These are phyloP conservation scores for Chlorella sorokiniana DNA, from an alignment of 139 green algal genomes.

Conservation along the genomic window DNA sequence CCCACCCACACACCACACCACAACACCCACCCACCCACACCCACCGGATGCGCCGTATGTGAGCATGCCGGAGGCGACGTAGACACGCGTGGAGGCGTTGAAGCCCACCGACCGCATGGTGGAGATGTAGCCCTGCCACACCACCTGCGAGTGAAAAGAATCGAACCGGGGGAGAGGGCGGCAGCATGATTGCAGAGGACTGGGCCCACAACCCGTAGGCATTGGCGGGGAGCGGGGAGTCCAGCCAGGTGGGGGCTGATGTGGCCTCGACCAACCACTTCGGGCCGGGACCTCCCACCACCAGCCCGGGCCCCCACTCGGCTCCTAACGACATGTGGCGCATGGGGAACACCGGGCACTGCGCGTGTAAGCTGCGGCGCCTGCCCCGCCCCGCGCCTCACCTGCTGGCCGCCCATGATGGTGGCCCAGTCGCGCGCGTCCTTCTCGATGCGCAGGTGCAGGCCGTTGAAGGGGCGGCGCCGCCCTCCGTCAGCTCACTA, in stretches of 20 bases:
- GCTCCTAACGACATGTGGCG: too few species aligned
- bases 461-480: constrained; percentile 56
- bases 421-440: constrained; percentile 70
- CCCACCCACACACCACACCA: too few species aligned
- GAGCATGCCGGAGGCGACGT: constrained; percentile 68
- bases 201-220: too few species aligned
- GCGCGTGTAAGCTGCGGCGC: not conserved
- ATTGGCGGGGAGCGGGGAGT: too few species aligned
- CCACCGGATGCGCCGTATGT: constrained; percentile 59
- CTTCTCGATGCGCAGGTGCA: constrained; percentile 68
- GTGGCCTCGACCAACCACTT: too few species aligned
- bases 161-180: not conserved
- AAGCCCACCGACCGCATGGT: constrained; percentile 56
- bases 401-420: constrained; percentile 65
- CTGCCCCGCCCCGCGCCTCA: not conserved
- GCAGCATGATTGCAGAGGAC: not conserved
- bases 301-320: too few species aligned
- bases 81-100: constrained; percentile 46
- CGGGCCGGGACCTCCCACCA: too few species aligned
- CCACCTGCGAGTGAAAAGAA: constrained; percentile 28
- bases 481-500: constrained; percentile 43
- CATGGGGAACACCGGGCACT: too few species aligned
- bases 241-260: too few species aligned
- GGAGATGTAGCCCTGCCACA: constrained; percentile 61
- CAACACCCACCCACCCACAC: too few species aligned